Conservation (phyloP, 352 stramenopile species). For the Pythium utonaiense region DNA sequence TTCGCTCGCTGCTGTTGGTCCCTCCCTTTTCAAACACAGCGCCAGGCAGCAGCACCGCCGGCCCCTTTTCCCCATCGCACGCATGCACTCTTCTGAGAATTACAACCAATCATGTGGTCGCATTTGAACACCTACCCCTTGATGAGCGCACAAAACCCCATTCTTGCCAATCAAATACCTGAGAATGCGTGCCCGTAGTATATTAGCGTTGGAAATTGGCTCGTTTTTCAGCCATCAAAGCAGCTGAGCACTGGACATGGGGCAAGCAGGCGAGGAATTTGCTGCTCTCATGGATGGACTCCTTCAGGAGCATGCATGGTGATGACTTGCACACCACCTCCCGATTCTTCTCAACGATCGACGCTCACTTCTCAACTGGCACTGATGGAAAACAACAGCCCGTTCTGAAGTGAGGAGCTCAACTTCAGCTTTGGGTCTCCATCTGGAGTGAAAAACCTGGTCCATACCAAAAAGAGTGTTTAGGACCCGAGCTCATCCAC, state of each 20-base stretch:
- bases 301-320: too few relatives aligned
- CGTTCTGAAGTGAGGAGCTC: neutral
- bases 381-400: too few relatives aligned
- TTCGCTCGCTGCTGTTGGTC: conserved; percentile 9
- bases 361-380: too few relatives aligned
- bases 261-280: neutral
- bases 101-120: conserved; percentile 8
- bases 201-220: neutral
- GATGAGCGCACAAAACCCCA: neutral
- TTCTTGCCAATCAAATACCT: conserved; percentile 15
- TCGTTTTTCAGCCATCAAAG: neutral
- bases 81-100: conserved; percentile 10
- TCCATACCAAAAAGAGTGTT: neutral
- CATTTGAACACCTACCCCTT: conserved; percentile 2
- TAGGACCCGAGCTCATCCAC: neutral
- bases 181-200: neutral
- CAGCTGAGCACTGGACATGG: conserved; percentile 1
- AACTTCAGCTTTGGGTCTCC: conserved; percentile 3
- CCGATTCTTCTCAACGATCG: too few relatives aligned
- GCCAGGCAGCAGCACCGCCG: conserved; percentile 3
- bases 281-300: too few relatives aligned
- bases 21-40: conserved; percentile 14
- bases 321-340: too few relatives aligned
- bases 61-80: conserved; percentile 20
- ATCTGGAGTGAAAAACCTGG: neutral